phyloP scores from a whole-genome alignment of 2,329 filamentous ascomycete genomes.

The Hymenoscyphus albidus region DNA sequence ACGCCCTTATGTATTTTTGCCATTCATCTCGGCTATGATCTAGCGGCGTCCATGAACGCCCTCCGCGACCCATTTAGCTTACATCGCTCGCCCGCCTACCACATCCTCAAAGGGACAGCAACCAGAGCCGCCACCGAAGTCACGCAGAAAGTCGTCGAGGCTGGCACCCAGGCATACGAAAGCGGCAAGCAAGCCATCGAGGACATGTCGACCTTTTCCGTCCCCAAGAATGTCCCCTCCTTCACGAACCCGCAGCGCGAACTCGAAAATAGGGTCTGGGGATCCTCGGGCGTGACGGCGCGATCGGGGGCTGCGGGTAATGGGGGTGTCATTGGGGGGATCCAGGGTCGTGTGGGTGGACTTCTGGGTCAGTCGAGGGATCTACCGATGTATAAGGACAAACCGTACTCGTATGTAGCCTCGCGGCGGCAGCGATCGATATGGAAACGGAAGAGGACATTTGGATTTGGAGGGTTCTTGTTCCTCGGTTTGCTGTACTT shows the following conservation, averaged over 20 bases:
- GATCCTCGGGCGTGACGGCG: slow-evolving; percentile 45
- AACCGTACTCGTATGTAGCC: slow-evolving; percentile 72
- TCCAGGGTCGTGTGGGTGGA: slow-evolving; percentile 59
- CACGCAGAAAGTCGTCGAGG: slow-evolving; percentile 47
- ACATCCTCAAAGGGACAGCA: slow-evolving; percentile 48
- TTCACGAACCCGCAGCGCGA: slow-evolving; percentile 62
- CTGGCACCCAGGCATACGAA: slow-evolving; percentile 32
- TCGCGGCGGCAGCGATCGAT: slow-evolving; percentile 56
- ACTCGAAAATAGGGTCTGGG: slow-evolving; percentile 65
- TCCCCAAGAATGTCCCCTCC: slow-evolving; percentile 67
- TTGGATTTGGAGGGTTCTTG: slow-evolving; percentile 49
- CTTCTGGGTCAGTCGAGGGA: slow-evolving; percentile 59
- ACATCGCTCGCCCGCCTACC: slow-evolving; percentile 44
- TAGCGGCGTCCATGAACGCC: slow-evolving; percentile 33
- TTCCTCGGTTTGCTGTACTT: slow-evolving; percentile 64
- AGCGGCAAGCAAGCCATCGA: slow-evolving; percentile 37
- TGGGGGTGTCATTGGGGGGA: slow-evolving; percentile 43
- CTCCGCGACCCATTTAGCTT: slow-evolving; percentile 37
- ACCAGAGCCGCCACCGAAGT: slow-evolving; percentile 43
- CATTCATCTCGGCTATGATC: slow-evolving; percentile 30
- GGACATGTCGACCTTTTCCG: slow-evolving; percentile 59
- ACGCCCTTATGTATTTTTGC: slow-evolving; percentile 11
- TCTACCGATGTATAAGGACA: slow-evolving; percentile 98
- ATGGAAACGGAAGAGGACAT: slow-evolving; percentile 61
- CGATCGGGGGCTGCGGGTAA: slow-evolving; percentile 33